Conservation (phyloP, 345 rosid species). For the Laguncularia racemosa region DNA sequence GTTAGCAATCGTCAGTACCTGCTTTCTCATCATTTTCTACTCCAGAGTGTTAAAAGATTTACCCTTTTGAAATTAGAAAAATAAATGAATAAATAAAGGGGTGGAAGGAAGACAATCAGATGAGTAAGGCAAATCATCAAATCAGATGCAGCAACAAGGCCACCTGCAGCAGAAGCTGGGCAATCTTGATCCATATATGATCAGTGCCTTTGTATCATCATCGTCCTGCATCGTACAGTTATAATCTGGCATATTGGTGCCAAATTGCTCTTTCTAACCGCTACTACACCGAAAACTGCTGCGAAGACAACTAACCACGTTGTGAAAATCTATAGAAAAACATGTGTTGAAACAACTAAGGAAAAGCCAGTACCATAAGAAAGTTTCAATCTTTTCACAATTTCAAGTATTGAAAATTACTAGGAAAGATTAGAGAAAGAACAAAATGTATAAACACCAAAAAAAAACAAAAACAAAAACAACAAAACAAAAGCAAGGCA, state of each 20-base stretch:
- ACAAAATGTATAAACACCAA: no score
- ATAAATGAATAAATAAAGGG: neutral
- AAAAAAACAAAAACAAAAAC: no score
- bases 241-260: no score
- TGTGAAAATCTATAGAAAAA: no score
- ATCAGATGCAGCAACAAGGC: constrained; percentile 39
- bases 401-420: no score
- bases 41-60: constrained; percentile 1
- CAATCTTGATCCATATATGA: constrained; percentile 22
- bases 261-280: no score
- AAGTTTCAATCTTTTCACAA: no score
- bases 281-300: neutral
- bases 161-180: constrained; percentile 54
- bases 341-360: no score
- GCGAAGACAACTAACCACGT: neutral
- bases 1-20: constrained; percentile 18
- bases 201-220: constrained; percentile 49
- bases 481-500: no score
- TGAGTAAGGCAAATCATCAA: constrained; percentile 50
- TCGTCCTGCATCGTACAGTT: constrained; percentile 17
- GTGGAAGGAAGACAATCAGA: constrained; percentile 36
- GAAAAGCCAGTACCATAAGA: no score
- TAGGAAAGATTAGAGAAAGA: no score
- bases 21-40: constrained; percentile 22
- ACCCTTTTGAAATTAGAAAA: neutral